These are phyloP conservation scores for Ascocoryne sarcoides DNA, from an alignment of 2,329 filamentous ascomycete genomes.

Conservation along the genomic window DNA sequence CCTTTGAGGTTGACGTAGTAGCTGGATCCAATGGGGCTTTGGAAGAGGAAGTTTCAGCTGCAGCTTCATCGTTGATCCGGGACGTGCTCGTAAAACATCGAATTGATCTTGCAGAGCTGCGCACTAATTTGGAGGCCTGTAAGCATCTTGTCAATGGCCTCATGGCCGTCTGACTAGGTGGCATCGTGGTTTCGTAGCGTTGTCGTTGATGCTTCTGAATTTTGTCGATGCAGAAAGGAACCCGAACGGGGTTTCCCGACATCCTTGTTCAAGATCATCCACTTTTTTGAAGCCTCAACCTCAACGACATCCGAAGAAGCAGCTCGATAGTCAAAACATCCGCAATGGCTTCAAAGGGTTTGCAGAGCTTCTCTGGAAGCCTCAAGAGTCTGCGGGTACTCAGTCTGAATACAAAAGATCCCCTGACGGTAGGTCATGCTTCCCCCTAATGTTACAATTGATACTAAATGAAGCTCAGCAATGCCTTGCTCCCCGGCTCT, in stretches of 20 bases:
- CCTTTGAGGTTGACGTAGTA: constrained; percentile 53
- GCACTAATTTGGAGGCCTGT: constrained; percentile 31
- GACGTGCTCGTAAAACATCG: constrained; percentile 28
- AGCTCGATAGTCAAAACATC: no score
- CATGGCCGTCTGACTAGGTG: constrained; percentile 49
- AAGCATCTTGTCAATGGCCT: constrained; percentile 48
- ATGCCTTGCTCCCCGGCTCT: constrained; percentile 32
- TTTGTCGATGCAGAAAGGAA: constrained; percentile 16
- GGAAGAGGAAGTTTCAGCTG: constrained; percentile 29
- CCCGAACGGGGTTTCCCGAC: constrained; percentile 7
- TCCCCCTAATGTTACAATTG: no score
- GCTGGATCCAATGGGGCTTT: constrained; percentile 51
- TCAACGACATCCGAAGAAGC: no score
- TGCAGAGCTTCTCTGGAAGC: constrained; percentile 24
- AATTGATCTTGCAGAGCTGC: constrained; percentile 18
- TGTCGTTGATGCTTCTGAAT: constrained; percentile 15
- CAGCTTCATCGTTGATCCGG: constrained; percentile 29
- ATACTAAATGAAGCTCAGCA: no score
- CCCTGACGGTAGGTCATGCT: constrained; percentile 28
- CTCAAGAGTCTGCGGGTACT: constrained; percentile 20
- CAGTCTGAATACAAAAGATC: constrained; percentile 28
- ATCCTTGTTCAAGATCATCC: no score
- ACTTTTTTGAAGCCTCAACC: no score
- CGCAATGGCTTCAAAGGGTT: constrained; percentile 27
- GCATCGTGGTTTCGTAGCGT: constrained; percentile 37